These are phyloP conservation scores for Epichloe elymi DNA, from an alignment of 2,329 filamentous ascomycete species.

Conservation along the genomic window DNA sequence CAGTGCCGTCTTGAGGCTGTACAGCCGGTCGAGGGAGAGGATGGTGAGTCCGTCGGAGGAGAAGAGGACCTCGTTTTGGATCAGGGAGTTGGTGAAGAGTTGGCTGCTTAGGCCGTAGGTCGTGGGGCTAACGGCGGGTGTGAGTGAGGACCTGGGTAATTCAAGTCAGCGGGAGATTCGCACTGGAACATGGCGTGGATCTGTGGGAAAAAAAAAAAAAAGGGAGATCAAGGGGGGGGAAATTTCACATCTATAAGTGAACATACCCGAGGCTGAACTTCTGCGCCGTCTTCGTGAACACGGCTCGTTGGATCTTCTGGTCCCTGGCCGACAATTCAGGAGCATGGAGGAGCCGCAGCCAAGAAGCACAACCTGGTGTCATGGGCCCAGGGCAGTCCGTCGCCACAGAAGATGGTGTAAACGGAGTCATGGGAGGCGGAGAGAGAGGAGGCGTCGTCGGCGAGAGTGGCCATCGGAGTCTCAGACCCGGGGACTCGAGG, in stretches of 20 bases:
- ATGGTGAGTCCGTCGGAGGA: constrained; percentile 45
- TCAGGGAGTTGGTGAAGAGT: constrained; percentile 42
- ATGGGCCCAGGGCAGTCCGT: constrained; percentile 19
- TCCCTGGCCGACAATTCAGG: constrained; percentile 31
- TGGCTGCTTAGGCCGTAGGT: constrained; percentile 34
- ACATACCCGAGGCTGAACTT: constrained; percentile 29
- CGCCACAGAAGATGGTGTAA: constrained; percentile 26
- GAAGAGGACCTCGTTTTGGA: constrained; percentile 50
- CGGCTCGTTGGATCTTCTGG: constrained; percentile 32
- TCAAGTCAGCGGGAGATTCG: neutral
- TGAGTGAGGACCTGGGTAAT: constrained; percentile 21
- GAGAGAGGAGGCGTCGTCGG: constrained; percentile 26
- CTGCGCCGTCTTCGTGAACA: constrained; percentile 38
- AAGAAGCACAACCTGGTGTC: constrained; percentile 25
- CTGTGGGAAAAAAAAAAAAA: neutral
- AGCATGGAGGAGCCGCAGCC: constrained; percentile 38
- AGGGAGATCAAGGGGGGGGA: too few species aligned
- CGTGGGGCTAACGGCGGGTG: constrained; percentile 28
- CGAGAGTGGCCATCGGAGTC: constrained; percentile 13
- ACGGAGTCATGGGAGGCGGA: constrained; percentile 34
- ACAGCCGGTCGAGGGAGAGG: constrained; percentile 47
- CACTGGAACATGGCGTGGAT: neutral
- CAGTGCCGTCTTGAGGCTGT: constrained; percentile 50
- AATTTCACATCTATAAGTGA: too few species aligned
- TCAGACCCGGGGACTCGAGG: constrained; percentile 15